Evolutionary conservation across 768 basidiomycete species (phyloP), one percentile per base, ranked within the genome.

Genomic region (Pilatotrama ljubarskyi): DNA sequence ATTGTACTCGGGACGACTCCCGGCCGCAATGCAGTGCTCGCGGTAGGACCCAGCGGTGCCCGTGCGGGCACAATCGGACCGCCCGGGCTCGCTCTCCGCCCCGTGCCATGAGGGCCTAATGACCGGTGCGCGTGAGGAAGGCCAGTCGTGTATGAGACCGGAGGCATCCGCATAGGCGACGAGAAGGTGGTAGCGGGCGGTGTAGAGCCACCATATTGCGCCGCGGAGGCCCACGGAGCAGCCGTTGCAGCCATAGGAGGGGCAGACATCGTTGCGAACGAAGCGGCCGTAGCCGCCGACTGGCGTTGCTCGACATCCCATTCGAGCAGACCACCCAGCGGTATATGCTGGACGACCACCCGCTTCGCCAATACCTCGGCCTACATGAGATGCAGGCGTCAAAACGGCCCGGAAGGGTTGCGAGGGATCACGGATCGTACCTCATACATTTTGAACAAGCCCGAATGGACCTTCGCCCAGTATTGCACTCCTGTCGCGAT

Each of bases 401-500:
- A 51, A 29, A 20, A 26, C 26, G 54, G 29, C 17, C 13, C 1
- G 25, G n/a, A 20, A 36, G 15, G 20, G 25, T 20, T 32, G 1
- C 10, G 2, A 25, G 26, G 11, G 35, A 14, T 20, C n/a, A 3
- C 18, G 50, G 15, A 5, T 38, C 81, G 70, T 68, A 85, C 91
- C 78, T 93, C 85, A 72, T 96, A 98, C 96, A 99, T 98, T 76
- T 96, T 97, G 72, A 93, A 84, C 56, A 98, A 71, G 7, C 97
- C 95, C 36, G 82, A 82, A 73, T 94, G 91, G 37, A 94, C 93
- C 74, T 98, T 99, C 46, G 76, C 78, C 93, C 93, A 99, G 63
- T 82, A 86, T n/a, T 86, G 85, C 17, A 96, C 93, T n/a, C 89
- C 88, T 1, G 82, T 81, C 8, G 94, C 93, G 57, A 98, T 93